Evolutionary conservation across 139 green algal genomes (phyloP).

Genomic region (Closterium sp.): DNA sequence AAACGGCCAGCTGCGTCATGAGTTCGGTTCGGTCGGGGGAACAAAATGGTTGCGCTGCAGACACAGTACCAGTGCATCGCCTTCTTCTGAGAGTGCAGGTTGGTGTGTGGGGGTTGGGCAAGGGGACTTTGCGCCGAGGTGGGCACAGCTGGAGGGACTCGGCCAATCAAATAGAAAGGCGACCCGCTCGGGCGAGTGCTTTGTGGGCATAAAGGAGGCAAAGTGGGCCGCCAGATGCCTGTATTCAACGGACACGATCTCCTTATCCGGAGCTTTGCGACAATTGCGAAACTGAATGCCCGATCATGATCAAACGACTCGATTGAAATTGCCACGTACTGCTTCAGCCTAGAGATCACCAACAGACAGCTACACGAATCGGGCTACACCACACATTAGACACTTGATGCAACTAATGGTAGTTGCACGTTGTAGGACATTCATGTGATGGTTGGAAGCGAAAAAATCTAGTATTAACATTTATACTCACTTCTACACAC

Average conservation of each 20-base stretch:
- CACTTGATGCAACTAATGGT: no score
- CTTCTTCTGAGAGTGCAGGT: no score
- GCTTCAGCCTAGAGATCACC: no score
- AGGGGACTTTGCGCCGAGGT: background rate
- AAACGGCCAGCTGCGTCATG: background rate
- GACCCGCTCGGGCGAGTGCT: background rate
- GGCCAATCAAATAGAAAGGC: background rate
- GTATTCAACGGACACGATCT: background rate
- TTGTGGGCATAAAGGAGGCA: background rate
- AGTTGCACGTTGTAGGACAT: no score
- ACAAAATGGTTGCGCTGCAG: background rate
- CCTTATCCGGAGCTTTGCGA: background rate
- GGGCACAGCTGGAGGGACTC: background rate
- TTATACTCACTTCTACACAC: no score
- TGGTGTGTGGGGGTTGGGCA: background rate
- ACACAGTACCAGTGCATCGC: no score
- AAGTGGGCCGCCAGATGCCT: background rate
- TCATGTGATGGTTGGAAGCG: no score
- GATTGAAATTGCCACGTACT: background rate
- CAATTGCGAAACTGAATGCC: background rate
- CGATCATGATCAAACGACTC: background rate
- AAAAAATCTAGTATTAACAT: no score
- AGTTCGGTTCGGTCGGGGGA: no score
- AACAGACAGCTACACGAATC: no score
- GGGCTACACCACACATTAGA: no score